These are phyloP conservation scores for Dictyostelium discoideum DNA, from an alignment of 78 protist genomes.

Conservation along the genomic window DNA sequence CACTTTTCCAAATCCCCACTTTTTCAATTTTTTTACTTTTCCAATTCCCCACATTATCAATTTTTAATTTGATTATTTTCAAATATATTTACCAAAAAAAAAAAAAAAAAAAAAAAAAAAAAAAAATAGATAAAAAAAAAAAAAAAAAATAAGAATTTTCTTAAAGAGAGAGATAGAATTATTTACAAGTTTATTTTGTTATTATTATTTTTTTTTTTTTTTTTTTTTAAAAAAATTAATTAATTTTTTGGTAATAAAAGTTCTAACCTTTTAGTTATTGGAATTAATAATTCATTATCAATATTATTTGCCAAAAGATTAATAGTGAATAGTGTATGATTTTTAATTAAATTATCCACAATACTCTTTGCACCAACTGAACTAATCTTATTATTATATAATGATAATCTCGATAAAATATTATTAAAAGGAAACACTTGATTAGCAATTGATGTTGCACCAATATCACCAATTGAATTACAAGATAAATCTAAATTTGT, in stretches of 20 bases:
- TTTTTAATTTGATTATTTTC: no score
- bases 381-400: slow-evolving; percentile 60
- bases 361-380: slow-evolving; percentile 44
- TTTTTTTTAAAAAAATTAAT: no score
- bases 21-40: no score
- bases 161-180: no score
- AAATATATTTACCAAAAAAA: no score
- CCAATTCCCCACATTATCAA: no score
- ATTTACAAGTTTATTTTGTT: no score
- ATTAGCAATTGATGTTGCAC: slow-evolving; percentile 24
- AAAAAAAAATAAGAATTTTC: no score
- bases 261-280: slow-evolving; percentile 58
- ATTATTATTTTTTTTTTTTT: no score
- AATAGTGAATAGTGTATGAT: slow-evolving; percentile 51
- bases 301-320: slow-evolving; percentile 54
- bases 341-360: slow-evolving; percentile 53
- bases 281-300: slow-evolving; percentile 42
- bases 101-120: no score
- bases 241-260: not conserved
- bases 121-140: no score
- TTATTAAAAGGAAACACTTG: slow-evolving; percentile 39
- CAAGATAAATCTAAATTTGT: slow-evolving; percentile 57
- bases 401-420: slow-evolving; percentile 33
- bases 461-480: slow-evolving; percentile 42
- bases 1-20: no score